phyloP scores from a whole-genome alignment of 2,329 filamentous ascomycete species.

The Cladophialophora yegresii region DNA sequence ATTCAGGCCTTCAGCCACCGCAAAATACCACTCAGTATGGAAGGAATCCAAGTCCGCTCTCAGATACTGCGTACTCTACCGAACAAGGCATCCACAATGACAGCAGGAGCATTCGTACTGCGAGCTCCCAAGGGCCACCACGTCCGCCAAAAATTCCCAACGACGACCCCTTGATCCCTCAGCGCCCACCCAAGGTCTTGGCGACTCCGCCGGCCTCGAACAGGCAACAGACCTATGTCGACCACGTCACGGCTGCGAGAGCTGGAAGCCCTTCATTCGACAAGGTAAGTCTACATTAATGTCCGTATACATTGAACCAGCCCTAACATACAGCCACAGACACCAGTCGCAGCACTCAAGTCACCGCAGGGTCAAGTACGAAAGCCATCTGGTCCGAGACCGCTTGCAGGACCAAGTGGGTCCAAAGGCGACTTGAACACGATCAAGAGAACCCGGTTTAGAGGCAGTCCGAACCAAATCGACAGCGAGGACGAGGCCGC shows the following conservation, averaged over 20 bases:
- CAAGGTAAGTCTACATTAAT: constrained; percentile 37
- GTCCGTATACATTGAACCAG: neutral
- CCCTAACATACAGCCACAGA: constrained; percentile 25
- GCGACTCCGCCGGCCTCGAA: constrained; percentile 40
- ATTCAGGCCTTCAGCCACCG: constrained; percentile 21
- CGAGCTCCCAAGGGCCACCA: constrained; percentile 46
- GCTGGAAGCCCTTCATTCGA: constrained; percentile 37
- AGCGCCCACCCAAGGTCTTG: constrained; percentile 46
- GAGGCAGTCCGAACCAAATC: constrained; percentile 46
- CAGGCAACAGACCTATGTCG: constrained; percentile 44
- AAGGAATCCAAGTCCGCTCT: constrained; percentile 50
- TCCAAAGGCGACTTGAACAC: constrained; percentile 39
- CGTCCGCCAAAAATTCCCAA: constrained; percentile 58
- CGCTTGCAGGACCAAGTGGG: constrained; percentile 45
- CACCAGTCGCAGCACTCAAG: constrained; percentile 36
- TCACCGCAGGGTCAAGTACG: constrained; percentile 42
- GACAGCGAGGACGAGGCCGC: constrained; percentile 38
- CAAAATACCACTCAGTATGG: constrained; percentile 36
- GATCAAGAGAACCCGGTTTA: constrained; percentile 44
- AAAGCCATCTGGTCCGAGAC: constrained; percentile 53
- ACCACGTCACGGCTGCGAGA: constrained; percentile 46
- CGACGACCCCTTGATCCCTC: constrained; percentile 61
- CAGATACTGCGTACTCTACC: constrained; percentile 51
- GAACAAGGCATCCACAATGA: constrained; percentile 23
- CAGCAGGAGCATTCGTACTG: constrained; percentile 32